Conservation (phyloP, 345 rosid genomes). For the Rhizophora apiculata region DNA sequence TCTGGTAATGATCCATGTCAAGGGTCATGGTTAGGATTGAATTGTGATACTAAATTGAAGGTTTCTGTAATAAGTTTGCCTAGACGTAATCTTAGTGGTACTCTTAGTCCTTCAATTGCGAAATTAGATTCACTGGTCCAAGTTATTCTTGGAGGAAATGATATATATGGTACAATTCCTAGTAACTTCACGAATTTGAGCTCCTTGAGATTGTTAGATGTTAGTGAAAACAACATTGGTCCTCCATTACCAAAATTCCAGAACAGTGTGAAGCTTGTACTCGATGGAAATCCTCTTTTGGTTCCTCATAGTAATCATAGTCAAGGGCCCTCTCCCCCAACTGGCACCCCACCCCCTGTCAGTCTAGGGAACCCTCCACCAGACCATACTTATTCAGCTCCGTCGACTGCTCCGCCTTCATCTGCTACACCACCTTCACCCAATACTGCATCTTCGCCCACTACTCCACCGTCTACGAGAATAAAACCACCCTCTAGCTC, state of each 20-base stretch:
- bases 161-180: conserved; percentile 37
- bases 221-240: conserved; percentile 37
- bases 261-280: conserved; percentile 31
- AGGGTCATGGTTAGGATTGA: conserved; percentile 44
- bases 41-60: conserved; percentile 30
- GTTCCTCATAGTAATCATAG: conserved; percentile 15
- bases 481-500: conserved; percentile 1
- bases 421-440: no score
- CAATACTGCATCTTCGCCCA: no score
- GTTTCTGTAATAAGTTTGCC: conserved; percentile 43
- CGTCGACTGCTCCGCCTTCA: conserved; percentile 14
- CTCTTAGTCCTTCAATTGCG: conserved; percentile 39
- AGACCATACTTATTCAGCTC: conserved; percentile 5
- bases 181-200: conserved; percentile 35
- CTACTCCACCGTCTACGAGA: conserved; percentile 26
- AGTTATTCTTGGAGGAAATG: conserved; percentile 38
- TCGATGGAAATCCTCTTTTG: conserved; percentile 44
- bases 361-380: conserved; percentile 5
- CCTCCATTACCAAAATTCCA: conserved; percentile 48
- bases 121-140: conserved; percentile 40
- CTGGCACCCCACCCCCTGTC: conserved; percentile 19
- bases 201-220: conserved; percentile 40
- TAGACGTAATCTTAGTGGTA: conserved; percentile 39
- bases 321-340: conserved; percentile 14
- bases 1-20: conserved; percentile 48